Conservation (phyloP, 2,329 filamentous ascomycete genomes). For the Pseudocercospora ulei region DNA sequence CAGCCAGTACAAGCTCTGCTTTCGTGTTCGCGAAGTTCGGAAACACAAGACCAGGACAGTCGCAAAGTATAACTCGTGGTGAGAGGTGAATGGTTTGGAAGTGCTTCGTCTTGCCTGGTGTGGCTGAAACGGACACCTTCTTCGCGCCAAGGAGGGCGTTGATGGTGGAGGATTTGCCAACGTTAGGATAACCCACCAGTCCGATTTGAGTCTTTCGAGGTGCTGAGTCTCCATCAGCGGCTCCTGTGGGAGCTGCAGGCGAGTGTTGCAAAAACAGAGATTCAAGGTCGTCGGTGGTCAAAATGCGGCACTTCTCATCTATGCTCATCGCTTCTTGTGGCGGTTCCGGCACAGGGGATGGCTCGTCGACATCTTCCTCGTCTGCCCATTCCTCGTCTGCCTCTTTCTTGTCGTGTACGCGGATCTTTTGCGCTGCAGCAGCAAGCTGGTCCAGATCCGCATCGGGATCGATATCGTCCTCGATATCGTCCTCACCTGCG, state of each 20-base stretch:
- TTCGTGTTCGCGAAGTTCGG: slow-evolving; percentile 96
- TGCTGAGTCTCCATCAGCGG: slow-evolving; percentile 41
- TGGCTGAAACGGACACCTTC: slow-evolving; percentile 95
- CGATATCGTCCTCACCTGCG: slow-evolving; percentile 28
- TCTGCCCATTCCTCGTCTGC: slow-evolving; percentile 35
- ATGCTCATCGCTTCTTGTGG: slow-evolving; percentile 32
- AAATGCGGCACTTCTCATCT: slow-evolving; percentile 54
- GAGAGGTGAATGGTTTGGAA: slow-evolving; percentile 97
- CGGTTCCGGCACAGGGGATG: slow-evolving; percentile 31
- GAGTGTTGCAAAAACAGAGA: slow-evolving; percentile 72
- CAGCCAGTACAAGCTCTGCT: slow-evolving; percentile 89
- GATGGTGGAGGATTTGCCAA: slow-evolving; percentile 98
- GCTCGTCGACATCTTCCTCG: slow-evolving; percentile 34
- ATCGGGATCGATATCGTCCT: slow-evolving; percentile 40
- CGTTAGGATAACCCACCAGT: slow-evolving; percentile 94
- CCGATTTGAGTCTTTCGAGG: slow-evolving; percentile 74
- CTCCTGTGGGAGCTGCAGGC: slow-evolving; percentile 42
- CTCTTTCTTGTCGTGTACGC: slow-evolving; percentile 37
- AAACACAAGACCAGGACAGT: slow-evolving; percentile 97
- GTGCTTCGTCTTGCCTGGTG: slow-evolving; percentile 96
- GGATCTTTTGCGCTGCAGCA: slow-evolving; percentile 34
- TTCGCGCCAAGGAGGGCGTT: slow-evolving; percentile 97
- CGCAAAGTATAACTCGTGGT: slow-evolving; percentile 80
- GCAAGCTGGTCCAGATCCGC: slow-evolving; percentile 37
- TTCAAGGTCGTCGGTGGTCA: slow-evolving; percentile 89